These are phyloP conservation scores for Cladosporium sp. DNA, from an alignment of 2,329 filamentous ascomycete genomes.

Conservation along the genomic window DNA sequence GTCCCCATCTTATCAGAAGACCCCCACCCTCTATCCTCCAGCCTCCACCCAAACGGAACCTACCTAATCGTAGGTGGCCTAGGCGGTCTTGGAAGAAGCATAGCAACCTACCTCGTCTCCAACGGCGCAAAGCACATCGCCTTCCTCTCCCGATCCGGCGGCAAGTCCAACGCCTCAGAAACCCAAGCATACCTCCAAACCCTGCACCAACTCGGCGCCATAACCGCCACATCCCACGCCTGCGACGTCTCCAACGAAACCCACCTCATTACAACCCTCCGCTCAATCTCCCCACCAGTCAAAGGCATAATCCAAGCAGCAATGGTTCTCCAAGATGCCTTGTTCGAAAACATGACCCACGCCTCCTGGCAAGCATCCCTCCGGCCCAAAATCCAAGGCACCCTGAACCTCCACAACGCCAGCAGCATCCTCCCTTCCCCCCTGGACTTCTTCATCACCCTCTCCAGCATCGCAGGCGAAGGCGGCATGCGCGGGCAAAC, in stretches of 20 bases:
- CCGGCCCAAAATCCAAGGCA: constrained; percentile 26
- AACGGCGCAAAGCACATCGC: not conserved
- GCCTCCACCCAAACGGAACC: not conserved
- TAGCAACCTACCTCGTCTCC: not conserved
- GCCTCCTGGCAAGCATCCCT: constrained; percentile 16
- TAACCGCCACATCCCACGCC: not conserved
- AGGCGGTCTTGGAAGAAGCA: not conserved
- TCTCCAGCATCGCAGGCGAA: constrained; percentile 22
- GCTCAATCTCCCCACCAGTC: not conserved
- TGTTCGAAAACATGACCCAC: constrained; percentile 23
- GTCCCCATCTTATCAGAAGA: not conserved
- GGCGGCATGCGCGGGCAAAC: constrained; percentile 22
- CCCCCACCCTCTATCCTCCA: not conserved
- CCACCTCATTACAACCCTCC: not conserved
- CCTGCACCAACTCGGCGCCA: not conserved
- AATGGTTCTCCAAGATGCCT: constrained; percentile 28
- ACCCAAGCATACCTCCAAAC: not conserved
- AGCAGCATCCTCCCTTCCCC: constrained; percentile 12
- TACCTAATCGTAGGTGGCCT: constrained; percentile 1
- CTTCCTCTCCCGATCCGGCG: not conserved
- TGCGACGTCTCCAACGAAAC: not conserved
- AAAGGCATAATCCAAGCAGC: constrained; percentile 27
- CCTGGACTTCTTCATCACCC: constrained; percentile 30
- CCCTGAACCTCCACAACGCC: constrained; percentile 22
- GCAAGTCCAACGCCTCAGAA: not conserved